Percentiles rank a stretch among this genome's conserved stretches.
Conservation (phyloP, 768 basidiomycete species). For the Inosperma sp. region DNA sequence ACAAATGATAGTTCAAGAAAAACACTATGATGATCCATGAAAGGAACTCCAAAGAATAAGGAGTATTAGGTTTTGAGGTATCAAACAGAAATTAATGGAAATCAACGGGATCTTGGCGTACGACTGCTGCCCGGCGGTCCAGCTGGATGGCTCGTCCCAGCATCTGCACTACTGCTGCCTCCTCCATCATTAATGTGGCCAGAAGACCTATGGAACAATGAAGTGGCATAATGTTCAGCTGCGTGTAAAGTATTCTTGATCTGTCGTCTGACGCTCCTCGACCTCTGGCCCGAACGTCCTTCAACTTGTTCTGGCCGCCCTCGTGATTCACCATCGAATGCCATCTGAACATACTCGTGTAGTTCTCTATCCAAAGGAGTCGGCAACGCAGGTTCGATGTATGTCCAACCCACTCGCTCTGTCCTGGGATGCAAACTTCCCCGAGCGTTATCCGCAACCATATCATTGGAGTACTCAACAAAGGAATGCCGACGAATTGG, state of each 20-base stretch:
- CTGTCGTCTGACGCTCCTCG: slow-evolving; percentile 59
- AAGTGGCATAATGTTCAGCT: slow-evolving; percentile 65
- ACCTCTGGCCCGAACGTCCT: slow-evolving; percentile 26
- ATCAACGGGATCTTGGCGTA: not conserved
- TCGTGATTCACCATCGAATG: slow-evolving; percentile 20
- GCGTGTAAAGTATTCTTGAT: slow-evolving; percentile 63
- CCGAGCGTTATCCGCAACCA: not conserved
- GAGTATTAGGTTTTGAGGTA: not conserved
- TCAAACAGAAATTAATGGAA: not conserved
- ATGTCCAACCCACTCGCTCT: slow-evolving; percentile 8
- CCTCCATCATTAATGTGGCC: slow-evolving; percentile 21
- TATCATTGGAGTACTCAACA: slow-evolving; percentile 1
- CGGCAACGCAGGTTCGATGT: slow-evolving; percentile 12
- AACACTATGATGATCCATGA: not conserved
- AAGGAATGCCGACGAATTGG: slow-evolving; percentile 12
- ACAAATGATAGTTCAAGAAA: too few species aligned
- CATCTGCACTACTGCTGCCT: too few species aligned
- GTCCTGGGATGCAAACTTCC: not conserved
- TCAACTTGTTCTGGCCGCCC: slow-evolving; percentile 19
- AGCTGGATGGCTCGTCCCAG: not conserved
- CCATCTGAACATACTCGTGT: slow-evolving; percentile 35
- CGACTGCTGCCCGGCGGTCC: not conserved
- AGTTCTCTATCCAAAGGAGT: slow-evolving; percentile 25
- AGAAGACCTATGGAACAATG: slow-evolving; percentile 57
- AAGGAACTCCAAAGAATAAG: not conserved